phyloP scores from a whole-genome alignment of 495 filamentous ascomycete species.

The Filosporella fistucella region DNA sequence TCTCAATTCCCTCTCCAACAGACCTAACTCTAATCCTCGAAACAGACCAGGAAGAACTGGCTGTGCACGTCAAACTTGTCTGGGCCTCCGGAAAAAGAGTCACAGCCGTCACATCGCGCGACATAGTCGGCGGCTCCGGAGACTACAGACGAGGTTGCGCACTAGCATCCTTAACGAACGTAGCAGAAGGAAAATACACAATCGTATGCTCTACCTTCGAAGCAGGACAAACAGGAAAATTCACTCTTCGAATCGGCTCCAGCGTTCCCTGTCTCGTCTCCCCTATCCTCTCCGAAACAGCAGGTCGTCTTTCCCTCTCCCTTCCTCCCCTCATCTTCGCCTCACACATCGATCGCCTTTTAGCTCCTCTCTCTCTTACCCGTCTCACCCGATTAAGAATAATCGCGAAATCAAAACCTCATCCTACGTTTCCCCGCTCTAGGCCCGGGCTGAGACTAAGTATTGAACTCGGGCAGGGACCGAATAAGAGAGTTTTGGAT shows the following conservation, averaged over 20 bases:
- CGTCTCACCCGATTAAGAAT: slow-evolving; percentile 57
- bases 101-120: slow-evolving; percentile 59
- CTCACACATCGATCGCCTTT: slow-evolving; percentile 45
- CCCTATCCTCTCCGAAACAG: slow-evolving; percentile 59
- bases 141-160: slow-evolving; percentile 82
- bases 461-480: slow-evolving; percentile 64
- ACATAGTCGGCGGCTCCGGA: slow-evolving; percentile 73
- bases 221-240: slow-evolving; percentile 66
- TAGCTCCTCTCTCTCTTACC: slow-evolving; percentile 42
- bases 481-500: slow-evolving; percentile 56
- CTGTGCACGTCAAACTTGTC: slow-evolving; percentile 80
- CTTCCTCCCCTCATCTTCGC: slow-evolving; percentile 45
- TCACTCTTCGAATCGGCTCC: slow-evolving; percentile 68
- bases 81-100: slow-evolving; percentile 71
- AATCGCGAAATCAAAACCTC: slow-evolving; percentile 23
- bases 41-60: slow-evolving; percentile 49
- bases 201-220: slow-evolving; percentile 88
- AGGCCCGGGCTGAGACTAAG: slow-evolving; percentile 53
- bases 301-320: slow-evolving; percentile 57
- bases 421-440: not conserved
- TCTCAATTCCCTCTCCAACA: slow-evolving; percentile 52
- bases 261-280: slow-evolving; percentile 44
- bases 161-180: slow-evolving; percentile 49
- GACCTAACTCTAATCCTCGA: slow-evolving; percentile 69
- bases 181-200: slow-evolving; percentile 73